A percentile compares a stretch with the other conserved stretches of the same genome.
phyloP scores from a whole-genome alignment of 179 eudicot genomes.

The Vitellaria paradoxa region DNA sequence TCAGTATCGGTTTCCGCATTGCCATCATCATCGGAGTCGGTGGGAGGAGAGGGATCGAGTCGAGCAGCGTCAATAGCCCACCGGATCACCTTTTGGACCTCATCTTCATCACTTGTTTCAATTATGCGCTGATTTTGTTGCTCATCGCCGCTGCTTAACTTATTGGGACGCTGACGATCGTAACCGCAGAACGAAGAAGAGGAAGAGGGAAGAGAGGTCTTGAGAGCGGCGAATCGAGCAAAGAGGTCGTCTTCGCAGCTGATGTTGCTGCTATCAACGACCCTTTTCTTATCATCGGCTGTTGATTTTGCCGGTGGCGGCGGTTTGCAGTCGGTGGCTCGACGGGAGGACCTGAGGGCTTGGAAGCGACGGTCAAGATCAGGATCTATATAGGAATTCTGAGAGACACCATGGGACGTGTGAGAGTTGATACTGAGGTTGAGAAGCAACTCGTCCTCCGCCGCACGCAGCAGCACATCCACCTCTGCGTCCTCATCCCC shows the following conservation, averaged over 20 bases:
- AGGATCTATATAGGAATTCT: slow-evolving; percentile 40
- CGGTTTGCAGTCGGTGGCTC: neutral
- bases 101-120: slow-evolving; percentile 42
- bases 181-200: slow-evolving; percentile 10
- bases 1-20: slow-evolving; percentile 8
- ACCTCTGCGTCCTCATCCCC: slow-evolving; percentile 47
- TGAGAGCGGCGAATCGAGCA: slow-evolving; percentile 67
- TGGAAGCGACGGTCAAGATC: slow-evolving; percentile 69
- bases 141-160: neutral
- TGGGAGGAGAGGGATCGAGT: slow-evolving; percentile 76
- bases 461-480: slow-evolving; percentile 57
- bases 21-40: slow-evolving; percentile 41
- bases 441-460: slow-evolving; percentile 66
- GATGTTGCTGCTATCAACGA: neutral
- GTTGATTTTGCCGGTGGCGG: neutral
- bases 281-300: slow-evolving; percentile 2
- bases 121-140: neutral
- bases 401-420: slow-evolving; percentile 40
- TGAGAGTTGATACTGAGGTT: slow-evolving; percentile 62
- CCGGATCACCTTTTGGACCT: slow-evolving; percentile 70
- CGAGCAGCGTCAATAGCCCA: slow-evolving; percentile 95
- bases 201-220: slow-evolving; percentile 42
- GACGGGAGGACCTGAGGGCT: slow-evolving; percentile 34
- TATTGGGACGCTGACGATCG: neutral
- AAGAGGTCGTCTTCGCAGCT: slow-evolving; percentile 44